Base-by-base conservation (phyloP, 768 basidiomycete species). In the Sistotremastrum niveocremeum region DNA sequence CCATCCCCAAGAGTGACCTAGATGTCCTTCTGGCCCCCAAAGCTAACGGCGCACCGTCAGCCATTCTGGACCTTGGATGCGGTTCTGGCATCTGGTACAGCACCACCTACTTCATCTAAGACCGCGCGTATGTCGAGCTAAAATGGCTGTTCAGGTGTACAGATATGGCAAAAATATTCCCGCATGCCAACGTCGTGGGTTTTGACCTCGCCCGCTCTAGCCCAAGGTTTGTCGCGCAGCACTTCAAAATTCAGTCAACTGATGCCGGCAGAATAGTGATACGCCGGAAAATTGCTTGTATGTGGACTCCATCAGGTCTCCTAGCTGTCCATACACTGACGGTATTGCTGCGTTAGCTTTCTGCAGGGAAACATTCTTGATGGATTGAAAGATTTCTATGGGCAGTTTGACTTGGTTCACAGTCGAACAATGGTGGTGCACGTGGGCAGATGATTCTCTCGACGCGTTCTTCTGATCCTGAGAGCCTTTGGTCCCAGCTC, bases 41-140 rank as follows among this genome's bases (percentile, higher is more conserved):
- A 7, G 46, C 20, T 20, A 20, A 52, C 41, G 35, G 35, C n/a
- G 28, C 37, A 29, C 29, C 30, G 29, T 44, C 55, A 10, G 41
- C 43, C 12, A 47, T 62, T 10, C 48, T 60, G 30, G 60, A 62
- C 38, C 48, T 62, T 28, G 60, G 60, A 5, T 60, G 58, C 20
- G 59, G 60, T 6, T 59, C 59, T 20, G 60, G 55, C 28, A 56
- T 58, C 40, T 62, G 60, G 59, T 57, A 43, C 20, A n/a, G 53
- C 45, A 20, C 20, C 20, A 20, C 20, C 20, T 20, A 20, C 20
- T 20, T 20, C 20, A 20, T 20, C 20, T 20, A 20, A 20, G 20
- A 20, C 20, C 2, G 20, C 20, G 20, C 20, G 20, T 20, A 20
- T 20, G 12, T 37, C 31, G 31, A 34, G 42, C 7, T 12, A 28